Evolutionary conservation across 495 filamentous ascomycete species (phyloP).

Genomic region (Daldinia concentrica): DNA sequence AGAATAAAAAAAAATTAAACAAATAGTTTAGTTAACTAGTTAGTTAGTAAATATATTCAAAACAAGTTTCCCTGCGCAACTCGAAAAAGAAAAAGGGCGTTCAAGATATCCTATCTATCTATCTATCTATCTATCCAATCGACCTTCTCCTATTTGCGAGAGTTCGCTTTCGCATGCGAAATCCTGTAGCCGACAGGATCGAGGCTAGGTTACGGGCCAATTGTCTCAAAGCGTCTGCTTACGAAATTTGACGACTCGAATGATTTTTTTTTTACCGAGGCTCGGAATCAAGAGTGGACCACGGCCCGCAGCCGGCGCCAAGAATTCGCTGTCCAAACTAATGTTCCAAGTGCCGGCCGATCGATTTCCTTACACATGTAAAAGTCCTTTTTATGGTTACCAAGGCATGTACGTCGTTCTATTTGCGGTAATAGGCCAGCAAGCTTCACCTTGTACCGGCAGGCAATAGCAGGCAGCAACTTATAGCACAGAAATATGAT

Average conservation of each 20-base stretch:
- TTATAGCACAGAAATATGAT: background rate
- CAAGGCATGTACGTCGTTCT: background rate
- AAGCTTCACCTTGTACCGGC: background rate
- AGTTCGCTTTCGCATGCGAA: background rate
- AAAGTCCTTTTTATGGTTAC: background rate
- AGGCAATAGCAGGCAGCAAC: background rate
- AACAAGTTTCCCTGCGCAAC: too few species aligned
- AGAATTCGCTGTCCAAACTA: background rate
- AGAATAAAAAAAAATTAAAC: background rate
- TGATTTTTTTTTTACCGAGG: conserved; percentile 30
- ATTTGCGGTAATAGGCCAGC: background rate
- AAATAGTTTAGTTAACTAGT: too few species aligned
- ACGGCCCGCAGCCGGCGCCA: conserved; percentile 1
- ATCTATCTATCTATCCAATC: background rate
- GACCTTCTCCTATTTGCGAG: background rate
- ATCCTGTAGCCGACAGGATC: background rate
- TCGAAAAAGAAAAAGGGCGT: background rate
- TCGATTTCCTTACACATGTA: background rate
- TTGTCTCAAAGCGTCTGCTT: background rate
- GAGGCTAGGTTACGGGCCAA: background rate
- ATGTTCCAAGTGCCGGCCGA: conserved; percentile 3
- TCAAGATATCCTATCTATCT: background rate
- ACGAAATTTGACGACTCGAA: background rate
- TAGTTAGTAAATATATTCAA: too few species aligned
- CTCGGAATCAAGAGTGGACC: conserved; percentile 15